Base-by-base conservation (phyloP, 495 filamentous ascomycete species). In the Platismatia glauca region DNA sequence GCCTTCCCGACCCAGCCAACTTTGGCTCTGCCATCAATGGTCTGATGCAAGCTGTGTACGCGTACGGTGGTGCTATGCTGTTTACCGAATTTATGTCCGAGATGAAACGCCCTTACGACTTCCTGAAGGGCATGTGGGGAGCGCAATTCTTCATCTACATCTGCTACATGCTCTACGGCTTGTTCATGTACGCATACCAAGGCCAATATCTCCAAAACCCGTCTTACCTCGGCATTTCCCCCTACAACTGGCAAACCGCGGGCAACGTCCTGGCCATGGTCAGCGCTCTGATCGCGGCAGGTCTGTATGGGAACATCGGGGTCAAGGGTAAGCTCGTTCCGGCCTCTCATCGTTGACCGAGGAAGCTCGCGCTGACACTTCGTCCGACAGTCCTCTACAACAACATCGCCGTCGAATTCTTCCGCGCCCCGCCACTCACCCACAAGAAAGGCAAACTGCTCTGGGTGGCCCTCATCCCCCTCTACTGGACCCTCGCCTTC, bases 11-110 rank as follows among this genome's bases (percentile, higher is more conserved):
- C 41, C 57, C 57, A 20, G 39, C 57, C 29, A 64, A 64, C 33
- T 64, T 64, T 44, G 62, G 62, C 34, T 46, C 62, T 48, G 34
- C 62, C 6, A 65, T 86, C 53, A 83, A 83, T 58, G 84, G 82
- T 4, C 74, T 86, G 57, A 79, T 84, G 61, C 79, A 82, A 48
- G 82, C 77, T 16, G 84, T 87, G 1, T 79, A 80, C 62, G 78
- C 81, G 0, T 87, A 85, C 61, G 84, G 82, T n/a, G 84, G 84
- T 31, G 77, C 78, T 5, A 74, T 82, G 68, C 71, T 87, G 38
- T 89, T 87, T 69, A 76, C 81, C 53, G 84, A 86, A 64, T 86
- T 89, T 69, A 71, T 86, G 64, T 79, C 84, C 15, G 86, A 89
- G 71, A 87, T 86, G 82, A 80, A 80, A 55, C 79, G 80, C 33